Evolutionary conservation across 257 asterid genomes (phyloP).

Genomic region (Penstemon newberryi): DNA sequence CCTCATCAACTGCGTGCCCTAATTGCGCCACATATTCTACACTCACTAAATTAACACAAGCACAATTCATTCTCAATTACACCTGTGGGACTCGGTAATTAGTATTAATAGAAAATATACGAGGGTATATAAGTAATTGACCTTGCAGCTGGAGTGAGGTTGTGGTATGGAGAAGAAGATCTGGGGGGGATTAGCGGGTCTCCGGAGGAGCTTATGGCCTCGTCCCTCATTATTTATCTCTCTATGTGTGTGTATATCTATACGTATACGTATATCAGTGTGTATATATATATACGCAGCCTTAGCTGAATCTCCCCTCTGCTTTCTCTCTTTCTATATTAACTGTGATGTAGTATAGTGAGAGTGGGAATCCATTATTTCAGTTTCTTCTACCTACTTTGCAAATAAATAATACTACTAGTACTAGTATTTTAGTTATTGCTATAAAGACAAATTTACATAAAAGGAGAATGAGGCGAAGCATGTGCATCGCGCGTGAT

Average conservation of each 20-base stretch:
- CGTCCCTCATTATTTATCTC: constrained; percentile 69
- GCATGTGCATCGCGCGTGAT: constrained; percentile 28
- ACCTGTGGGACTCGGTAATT: neutral
- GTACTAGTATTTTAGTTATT: too few species aligned
- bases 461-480: neutral
- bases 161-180: constrained; percentile 85
- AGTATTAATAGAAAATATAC: neutral
- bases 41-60: neutral
- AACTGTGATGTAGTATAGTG: neutral
- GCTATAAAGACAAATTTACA: neutral
- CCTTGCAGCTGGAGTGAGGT: constrained; percentile 94
- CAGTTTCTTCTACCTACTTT: too few species aligned
- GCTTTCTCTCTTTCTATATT: constrained; percentile 7
- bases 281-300: neutral
- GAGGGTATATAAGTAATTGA: constrained; percentile 36
- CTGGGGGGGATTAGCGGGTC: constrained; percentile 69
- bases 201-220: constrained; percentile 83
- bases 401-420: too few species aligned
- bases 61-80: constrained; percentile 7
- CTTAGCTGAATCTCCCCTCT: neutral
- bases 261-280: neutral
- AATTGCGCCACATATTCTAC: neutral
- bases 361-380: constrained; percentile 20
- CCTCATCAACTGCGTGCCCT: neutral
- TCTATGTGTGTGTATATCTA: neutral